A percentile compares a stretch with the other conserved stretches of the same genome.
phyloP scores from a whole-genome alignment of 495 filamentous ascomycete species.

The Immersiella caudata region DNA sequence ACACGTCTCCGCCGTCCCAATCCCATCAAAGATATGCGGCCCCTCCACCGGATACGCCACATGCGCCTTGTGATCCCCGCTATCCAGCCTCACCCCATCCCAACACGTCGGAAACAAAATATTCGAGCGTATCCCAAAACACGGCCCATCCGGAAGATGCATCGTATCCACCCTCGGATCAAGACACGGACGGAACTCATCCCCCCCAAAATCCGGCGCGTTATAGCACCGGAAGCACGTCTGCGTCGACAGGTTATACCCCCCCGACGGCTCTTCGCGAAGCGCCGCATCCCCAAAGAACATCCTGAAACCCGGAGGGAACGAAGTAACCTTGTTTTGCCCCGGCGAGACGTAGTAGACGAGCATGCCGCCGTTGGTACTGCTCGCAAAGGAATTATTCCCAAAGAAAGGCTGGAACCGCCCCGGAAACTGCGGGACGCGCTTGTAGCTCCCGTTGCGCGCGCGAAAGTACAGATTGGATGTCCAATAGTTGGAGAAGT shows the following conservation, averaged over 20 bases:
- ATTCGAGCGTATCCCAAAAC: constrained; percentile 45
- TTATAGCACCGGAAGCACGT: constrained; percentile 42
- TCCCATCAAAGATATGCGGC: constrained; percentile 17
- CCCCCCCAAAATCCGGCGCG: constrained; percentile 35
- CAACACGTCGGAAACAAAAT: constrained; percentile 50
- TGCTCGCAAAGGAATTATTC: constrained; percentile 38
- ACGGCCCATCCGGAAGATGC: constrained; percentile 46
- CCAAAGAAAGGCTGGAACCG: constrained; percentile 5
- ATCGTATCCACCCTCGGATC: constrained; percentile 30
- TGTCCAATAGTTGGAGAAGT: constrained; percentile 41
- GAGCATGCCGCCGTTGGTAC: constrained; percentile 45
- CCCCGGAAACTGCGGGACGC: constrained; percentile 37
- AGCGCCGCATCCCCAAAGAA: constrained; percentile 29
- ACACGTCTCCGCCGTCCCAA: constrained; percentile 43
- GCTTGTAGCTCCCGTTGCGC: constrained; percentile 48
- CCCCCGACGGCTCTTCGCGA: constrained; percentile 15
- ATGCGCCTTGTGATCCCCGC: constrained; percentile 54
- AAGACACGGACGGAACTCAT: constrained; percentile 29
- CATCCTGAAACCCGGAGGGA: constrained; percentile 40
- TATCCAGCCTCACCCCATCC: constrained; percentile 58
- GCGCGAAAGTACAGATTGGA: constrained; percentile 50
- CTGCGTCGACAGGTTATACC: constrained; percentile 21
- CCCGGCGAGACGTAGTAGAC: constrained; percentile 46
- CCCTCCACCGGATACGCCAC: constrained; percentile 28
- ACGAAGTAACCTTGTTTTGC: constrained; percentile 41